Conservation (phyloP, 2,329 filamentous ascomycete species). For the Alternaria longipes region DNA sequence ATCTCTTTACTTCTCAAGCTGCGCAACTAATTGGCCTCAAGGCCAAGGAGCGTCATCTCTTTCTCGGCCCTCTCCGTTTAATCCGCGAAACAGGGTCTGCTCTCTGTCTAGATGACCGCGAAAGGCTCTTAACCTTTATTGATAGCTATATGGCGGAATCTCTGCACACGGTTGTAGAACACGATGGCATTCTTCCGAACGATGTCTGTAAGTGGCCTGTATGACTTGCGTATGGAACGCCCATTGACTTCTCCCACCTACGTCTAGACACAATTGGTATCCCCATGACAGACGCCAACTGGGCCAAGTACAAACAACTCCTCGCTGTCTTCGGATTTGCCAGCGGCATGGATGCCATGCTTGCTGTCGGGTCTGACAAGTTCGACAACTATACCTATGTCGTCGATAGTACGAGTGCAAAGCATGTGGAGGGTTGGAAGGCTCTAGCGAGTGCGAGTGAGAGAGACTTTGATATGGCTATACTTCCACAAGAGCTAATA, state of each 20-base stretch:
- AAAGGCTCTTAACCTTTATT: conserved; percentile 14
- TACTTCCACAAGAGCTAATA: conserved; percentile 4
- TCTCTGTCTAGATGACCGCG: background rate
- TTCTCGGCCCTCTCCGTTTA: conserved; percentile 23
- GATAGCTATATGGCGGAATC: conserved; percentile 19
- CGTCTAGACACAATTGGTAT: conserved; percentile 16
- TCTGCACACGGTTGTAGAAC: conserved; percentile 8
- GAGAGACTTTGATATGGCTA: background rate
- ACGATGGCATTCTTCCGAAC: conserved; percentile 18
- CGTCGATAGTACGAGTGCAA: background rate
- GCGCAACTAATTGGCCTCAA: conserved; percentile 7
- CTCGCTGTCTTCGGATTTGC: conserved; percentile 19
- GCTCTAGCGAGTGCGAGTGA: conserved; percentile 2
- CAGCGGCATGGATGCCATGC: conserved; percentile 15
- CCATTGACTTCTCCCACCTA: background rate
- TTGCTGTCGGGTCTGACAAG: conserved; percentile 3
- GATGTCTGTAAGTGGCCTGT: conserved; percentile 9
- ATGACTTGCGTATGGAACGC: background rate
- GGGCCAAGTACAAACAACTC: conserved; percentile 19
- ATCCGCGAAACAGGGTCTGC: conserved; percentile 7
- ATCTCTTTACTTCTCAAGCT: background rate
- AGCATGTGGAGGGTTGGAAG: background rate
- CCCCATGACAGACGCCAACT: conserved; percentile 24
- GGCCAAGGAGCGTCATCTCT: conserved; percentile 17
- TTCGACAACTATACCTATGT: conserved; percentile 21